Evolutionary conservation across 2,329 filamentous ascomycete species (phyloP).

Genomic region (Sarocladium kiliense): DNA sequence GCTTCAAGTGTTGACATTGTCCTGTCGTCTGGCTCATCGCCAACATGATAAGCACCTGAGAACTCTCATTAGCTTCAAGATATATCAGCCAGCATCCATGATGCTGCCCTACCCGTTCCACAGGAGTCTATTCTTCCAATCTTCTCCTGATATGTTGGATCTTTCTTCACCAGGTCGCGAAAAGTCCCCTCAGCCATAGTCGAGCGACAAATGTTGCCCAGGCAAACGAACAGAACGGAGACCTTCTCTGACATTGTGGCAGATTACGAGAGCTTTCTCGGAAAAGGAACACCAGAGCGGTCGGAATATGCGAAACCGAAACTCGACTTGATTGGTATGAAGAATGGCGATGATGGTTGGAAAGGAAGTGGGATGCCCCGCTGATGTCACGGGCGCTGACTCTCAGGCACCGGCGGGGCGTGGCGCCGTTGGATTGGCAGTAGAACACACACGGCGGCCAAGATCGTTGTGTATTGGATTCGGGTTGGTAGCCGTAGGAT

Average conservation of each 20-base stretch:
- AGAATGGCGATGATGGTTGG: neutral
- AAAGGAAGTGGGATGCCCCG: conserved; percentile 2
- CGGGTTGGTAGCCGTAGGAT: neutral
- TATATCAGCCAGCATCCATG: too few relatives aligned
- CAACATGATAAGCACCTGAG: conserved; percentile 73
- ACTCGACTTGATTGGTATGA: too few relatives aligned
- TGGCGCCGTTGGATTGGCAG: neutral
- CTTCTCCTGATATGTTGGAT: conserved; percentile 48
- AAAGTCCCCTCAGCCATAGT: conserved; percentile 98
- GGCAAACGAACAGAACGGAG: conserved; percentile 88
- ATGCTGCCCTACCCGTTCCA: conserved; percentile 63
- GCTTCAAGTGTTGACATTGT: conserved; percentile 73
- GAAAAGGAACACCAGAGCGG: too few relatives aligned
- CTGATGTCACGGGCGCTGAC: neutral
- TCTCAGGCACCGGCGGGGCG: neutral
- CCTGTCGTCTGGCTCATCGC: conserved; percentile 71
- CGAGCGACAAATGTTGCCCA: conserved; percentile 92
- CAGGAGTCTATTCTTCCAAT: conserved; percentile 77
- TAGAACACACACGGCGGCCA: neutral
- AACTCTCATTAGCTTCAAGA: neutral
- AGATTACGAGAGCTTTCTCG: neutral
- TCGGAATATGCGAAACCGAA: too few relatives aligned
- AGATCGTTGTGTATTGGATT: neutral
- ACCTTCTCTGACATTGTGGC: conserved; percentile 36
- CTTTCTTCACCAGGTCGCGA: conserved; percentile 58